phyloP scores from a whole-genome alignment of 805 yeast species.

The Schwanniomyces pseudopolymorphus region DNA sequence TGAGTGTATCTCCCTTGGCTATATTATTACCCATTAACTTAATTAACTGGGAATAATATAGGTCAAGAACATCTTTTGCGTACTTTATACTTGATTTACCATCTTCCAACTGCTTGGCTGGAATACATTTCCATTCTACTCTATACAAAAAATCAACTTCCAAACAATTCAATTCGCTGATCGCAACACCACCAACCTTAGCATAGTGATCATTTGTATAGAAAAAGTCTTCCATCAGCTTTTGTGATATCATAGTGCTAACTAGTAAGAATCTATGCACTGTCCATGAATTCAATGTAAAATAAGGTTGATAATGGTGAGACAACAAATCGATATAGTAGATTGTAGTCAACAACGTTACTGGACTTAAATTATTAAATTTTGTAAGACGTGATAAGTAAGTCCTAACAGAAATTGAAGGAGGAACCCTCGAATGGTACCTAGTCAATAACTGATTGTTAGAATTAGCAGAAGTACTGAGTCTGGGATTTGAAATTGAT shows the following conservation, averaged over 20 bases:
- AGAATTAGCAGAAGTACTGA: slow-evolving; percentile 11
- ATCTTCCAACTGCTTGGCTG: slow-evolving; percentile 29
- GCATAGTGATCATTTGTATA: slow-evolving; percentile 94
- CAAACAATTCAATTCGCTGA: slow-evolving; percentile 77
- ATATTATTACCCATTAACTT: slow-evolving; percentile 40
- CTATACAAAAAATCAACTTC: slow-evolving; percentile 84
- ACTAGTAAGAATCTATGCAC: slow-evolving; percentile 90
- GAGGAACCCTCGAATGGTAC: slow-evolving; percentile 92
- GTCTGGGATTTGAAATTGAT: slow-evolving; percentile 26
- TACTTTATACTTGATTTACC: slow-evolving; percentile 24
- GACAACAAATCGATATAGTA: slow-evolving; percentile 87
- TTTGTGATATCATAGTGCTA: slow-evolving; percentile 87
- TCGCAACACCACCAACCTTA: slow-evolving; percentile 90
- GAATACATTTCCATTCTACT: slow-evolving; percentile 65
- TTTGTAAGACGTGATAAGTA: slow-evolving; percentile 76
- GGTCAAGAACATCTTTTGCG: slow-evolving; percentile 37
- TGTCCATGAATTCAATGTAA: slow-evolving; percentile 85
- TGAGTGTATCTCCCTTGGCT: slow-evolving; percentile 10
- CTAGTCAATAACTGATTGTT: slow-evolving; percentile 57
- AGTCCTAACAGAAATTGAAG: slow-evolving; percentile 76
- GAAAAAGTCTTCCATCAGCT: slow-evolving; percentile 90
- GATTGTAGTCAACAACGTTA: slow-evolving; percentile 77
- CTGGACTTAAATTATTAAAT: slow-evolving; percentile 82
- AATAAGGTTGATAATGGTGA: slow-evolving; percentile 67
- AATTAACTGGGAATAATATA: slow-evolving; percentile 40